phyloP scores from a whole-genome alignment of 2,329 filamentous ascomycete species.

The Penicillium griseofulvum region DNA sequence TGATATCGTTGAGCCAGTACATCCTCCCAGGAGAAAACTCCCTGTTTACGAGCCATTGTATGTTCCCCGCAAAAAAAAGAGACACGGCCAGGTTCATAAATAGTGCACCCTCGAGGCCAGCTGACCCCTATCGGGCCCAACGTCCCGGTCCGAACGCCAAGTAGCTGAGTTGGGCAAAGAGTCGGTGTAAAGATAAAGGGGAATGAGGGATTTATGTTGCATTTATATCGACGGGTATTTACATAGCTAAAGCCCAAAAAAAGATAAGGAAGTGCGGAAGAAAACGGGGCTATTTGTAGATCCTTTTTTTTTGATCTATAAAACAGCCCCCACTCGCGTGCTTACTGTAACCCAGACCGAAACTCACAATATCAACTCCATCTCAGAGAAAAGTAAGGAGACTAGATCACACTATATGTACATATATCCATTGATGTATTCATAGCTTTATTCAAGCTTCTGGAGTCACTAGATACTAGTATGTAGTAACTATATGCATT shows the following conservation, averaged over 20 bases:
- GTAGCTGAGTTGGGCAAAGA: background rate
- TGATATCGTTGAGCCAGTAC: slow-evolving; percentile 41
- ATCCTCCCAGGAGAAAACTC: slow-evolving; percentile 43
- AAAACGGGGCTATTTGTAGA: background rate
- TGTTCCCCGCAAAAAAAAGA: background rate
- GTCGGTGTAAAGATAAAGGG: slow-evolving; percentile 5
- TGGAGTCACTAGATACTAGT: too few relatives aligned
- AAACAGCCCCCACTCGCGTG: too few relatives aligned
- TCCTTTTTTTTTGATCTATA: background rate
- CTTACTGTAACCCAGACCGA: too few relatives aligned
- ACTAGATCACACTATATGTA: too few relatives aligned
- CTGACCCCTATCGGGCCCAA: slow-evolving; percentile 9
- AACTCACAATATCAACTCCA: too few relatives aligned
- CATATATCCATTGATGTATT: too few relatives aligned
- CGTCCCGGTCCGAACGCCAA: slow-evolving; percentile 15
- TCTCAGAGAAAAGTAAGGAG: too few relatives aligned
- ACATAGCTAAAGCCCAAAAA: background rate
- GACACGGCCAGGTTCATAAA: background rate
- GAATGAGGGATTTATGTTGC: background rate
- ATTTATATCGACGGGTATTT: background rate
- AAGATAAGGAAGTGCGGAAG: background rate
- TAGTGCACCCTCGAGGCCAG: slow-evolving; percentile 5
- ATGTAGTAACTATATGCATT: too few relatives aligned
- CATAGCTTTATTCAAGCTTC: too few relatives aligned
- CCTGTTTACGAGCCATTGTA: slow-evolving; percentile 36